Conservation (phyloP, 2,329 filamentous ascomycete species). For the Aspergillus piperis region DNA sequence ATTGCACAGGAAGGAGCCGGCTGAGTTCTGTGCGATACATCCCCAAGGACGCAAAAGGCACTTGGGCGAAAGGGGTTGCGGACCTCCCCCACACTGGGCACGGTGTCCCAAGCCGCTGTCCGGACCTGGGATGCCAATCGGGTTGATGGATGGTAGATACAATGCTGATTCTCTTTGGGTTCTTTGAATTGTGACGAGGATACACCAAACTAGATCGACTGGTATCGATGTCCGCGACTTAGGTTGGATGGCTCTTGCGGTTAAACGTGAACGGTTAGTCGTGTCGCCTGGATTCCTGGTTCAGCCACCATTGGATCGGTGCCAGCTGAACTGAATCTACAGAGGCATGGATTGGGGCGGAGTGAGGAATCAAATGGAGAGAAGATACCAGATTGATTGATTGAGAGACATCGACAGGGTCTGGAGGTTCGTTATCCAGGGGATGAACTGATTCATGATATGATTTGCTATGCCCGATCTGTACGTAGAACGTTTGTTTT, state of each 20-base stretch:
- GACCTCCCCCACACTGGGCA: slow-evolving; percentile 26
- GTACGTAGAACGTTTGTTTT: slow-evolving; percentile 31
- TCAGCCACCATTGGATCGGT: slow-evolving; percentile 8
- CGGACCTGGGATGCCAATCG: slow-evolving; percentile 25
- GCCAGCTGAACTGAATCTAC: slow-evolving; percentile 9
- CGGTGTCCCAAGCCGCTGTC: slow-evolving; percentile 21
- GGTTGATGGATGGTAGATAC: slow-evolving; percentile 30
- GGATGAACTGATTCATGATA: slow-evolving; percentile 31
- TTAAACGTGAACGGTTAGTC: slow-evolving; percentile 22
- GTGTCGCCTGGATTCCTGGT: slow-evolving; percentile 20
- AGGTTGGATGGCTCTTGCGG: slow-evolving; percentile 26
- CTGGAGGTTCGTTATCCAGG: slow-evolving; percentile 20
- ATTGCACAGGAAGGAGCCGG: slow-evolving; percentile 29
- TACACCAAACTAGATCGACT: slow-evolving; percentile 14
- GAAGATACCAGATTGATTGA: slow-evolving; percentile 15
- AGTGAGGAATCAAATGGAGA: slow-evolving; percentile 19
- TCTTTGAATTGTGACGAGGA: slow-evolving; percentile 1
- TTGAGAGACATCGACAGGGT: slow-evolving; percentile 29
- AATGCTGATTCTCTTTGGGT: slow-evolving; percentile 20
- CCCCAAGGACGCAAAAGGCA: slow-evolving; percentile 25
- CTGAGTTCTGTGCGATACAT: slow-evolving; percentile 23
- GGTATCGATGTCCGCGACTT: slow-evolving; percentile 26
- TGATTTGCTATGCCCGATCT: slow-evolving; percentile 33
- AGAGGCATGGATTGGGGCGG: slow-evolving; percentile 17
- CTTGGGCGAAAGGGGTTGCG: slow-evolving; percentile 31